phyloP scores from a whole-genome alignment of 2,329 filamentous ascomycete species.

The Pyrenophora seminiperda region DNA sequence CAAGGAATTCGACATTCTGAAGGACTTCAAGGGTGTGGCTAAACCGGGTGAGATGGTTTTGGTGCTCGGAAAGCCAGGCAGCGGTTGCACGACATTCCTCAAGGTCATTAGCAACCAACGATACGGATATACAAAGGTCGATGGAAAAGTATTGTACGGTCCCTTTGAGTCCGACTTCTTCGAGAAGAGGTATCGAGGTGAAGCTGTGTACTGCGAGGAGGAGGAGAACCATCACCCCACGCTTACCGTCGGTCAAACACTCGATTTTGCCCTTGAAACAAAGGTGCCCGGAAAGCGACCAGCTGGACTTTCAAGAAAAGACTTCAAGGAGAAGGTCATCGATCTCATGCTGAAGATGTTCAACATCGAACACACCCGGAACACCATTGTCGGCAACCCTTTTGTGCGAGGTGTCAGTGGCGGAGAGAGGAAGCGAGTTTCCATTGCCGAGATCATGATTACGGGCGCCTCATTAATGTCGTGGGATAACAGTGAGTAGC shows the following conservation, averaged over 20 bases:
- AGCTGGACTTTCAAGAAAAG: conserved; percentile 70
- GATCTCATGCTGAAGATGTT: conserved; percentile 84
- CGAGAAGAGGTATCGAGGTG: conserved; percentile 72
- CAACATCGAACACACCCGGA: conserved; percentile 85
- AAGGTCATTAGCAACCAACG: conserved; percentile 62
- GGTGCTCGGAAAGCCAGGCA: conserved; percentile 76
- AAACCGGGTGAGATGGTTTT: conserved; percentile 85
- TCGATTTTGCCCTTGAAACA: conserved; percentile 81
- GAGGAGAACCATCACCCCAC: conserved; percentile 86
- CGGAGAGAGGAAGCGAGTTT: conserved; percentile 79
- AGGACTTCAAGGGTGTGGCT: conserved; percentile 66
- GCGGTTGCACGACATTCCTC: conserved; percentile 60
- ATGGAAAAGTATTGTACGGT: conserved; percentile 78
- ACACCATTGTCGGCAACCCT: conserved; percentile 83
- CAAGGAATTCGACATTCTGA: conserved; percentile 72
- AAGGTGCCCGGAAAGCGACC: conserved; percentile 84
- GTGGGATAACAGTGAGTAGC: conserved; percentile 57
- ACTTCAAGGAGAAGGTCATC: conserved; percentile 78
- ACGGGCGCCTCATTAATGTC: conserved; percentile 72
- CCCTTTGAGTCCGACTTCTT: conserved; percentile 74
- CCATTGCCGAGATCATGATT: conserved; percentile 81
- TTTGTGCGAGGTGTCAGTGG: conserved; percentile 79
- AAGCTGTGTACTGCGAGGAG: conserved; percentile 85
- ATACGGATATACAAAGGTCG: conserved; percentile 63
- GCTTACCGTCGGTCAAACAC: conserved; percentile 83